Conservation (phyloP, 176 grass and related monocot genomes). For the Triticum urartu region DNA sequence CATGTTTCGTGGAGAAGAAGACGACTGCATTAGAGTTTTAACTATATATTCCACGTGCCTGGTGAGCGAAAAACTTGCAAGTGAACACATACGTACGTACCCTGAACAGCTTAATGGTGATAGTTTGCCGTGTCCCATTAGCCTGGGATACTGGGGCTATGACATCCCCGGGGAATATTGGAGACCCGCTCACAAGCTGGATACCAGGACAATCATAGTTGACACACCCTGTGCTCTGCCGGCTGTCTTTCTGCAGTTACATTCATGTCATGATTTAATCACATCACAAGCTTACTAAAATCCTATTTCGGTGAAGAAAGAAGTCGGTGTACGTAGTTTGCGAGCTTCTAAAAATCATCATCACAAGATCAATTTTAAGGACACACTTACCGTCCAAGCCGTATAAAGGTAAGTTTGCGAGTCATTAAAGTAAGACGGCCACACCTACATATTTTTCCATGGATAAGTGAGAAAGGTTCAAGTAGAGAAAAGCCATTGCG, state of each 20-base stretch:
- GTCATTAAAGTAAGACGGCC: constrained; percentile 1
- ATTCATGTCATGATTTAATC: not conserved
- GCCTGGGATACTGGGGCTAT: not conserved
- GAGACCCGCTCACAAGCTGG: not conserved
- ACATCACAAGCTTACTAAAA: too few species aligned
- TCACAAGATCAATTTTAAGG: not conserved
- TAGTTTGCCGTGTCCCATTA: not conserved
- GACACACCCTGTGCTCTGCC: not conserved
- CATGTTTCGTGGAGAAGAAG: not conserved
- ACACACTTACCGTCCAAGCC: not conserved
- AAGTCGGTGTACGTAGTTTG: too few species aligned
- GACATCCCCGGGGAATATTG: not conserved
- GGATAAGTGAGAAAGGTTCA: too few species aligned
- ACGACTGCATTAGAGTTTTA: not conserved
- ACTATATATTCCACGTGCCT: not conserved
- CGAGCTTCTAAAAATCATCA: too few species aligned
- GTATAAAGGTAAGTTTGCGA: constrained; percentile 5
- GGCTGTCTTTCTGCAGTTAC: not conserved
- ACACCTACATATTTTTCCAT: not conserved
- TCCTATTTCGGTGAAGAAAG: too few species aligned
- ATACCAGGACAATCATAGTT: constrained; percentile 4
- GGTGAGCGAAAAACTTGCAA: not conserved
- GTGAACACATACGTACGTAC: not conserved
- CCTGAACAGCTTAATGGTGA: not conserved
- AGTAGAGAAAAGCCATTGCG: too few species aligned